phyloP scores from a whole-genome alignment of 2,329 filamentous ascomycete species.

The Delphinella strobiligena region DNA sequence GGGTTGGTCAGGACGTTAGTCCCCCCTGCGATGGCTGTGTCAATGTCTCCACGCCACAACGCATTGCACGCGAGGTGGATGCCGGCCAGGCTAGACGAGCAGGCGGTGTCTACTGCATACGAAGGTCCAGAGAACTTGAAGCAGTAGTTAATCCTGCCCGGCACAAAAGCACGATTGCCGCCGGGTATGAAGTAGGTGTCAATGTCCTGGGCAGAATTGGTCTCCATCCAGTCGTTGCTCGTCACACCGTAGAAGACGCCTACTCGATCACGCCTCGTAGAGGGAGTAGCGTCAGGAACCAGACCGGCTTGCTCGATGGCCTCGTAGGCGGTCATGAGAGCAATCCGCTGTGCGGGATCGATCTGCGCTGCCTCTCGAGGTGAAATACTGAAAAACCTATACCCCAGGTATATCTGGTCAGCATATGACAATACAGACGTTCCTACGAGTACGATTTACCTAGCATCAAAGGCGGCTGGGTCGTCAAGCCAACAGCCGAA shows the following conservation, averaged over 20 bases:
- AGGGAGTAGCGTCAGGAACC: conserved; percentile 9
- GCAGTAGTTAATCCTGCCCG: conserved; percentile 17
- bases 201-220: conserved; percentile 14
- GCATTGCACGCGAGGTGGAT: conserved; percentile 17
- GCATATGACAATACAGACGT: too few species aligned
- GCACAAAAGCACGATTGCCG: conserved; percentile 14
- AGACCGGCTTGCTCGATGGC: conserved; percentile 12
- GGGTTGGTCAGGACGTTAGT: conserved; percentile 18
- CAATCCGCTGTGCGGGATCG: conserved; percentile 14
- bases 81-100: too few species aligned
- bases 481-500: conserved; percentile 10
- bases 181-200: conserved; percentile 18
- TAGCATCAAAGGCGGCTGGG: conserved; percentile 9
- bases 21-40: conserved; percentile 19
- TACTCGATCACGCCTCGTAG: conserved; percentile 10
- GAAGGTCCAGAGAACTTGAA: conserved; percentile 16
- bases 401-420: too few species aligned
- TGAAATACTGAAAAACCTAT: conserved; percentile 11
- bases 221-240: conserved; percentile 15
- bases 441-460: too few species aligned
- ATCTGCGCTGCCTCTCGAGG: conserved; percentile 9
- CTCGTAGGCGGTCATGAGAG: conserved; percentile 12
- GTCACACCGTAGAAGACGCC: conserved; percentile 12
- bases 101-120: too few species aligned
- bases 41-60: conserved; percentile 18